Base-by-base conservation (phyloP, 768 basidiomycete species). In the Mycena crocata region DNA sequence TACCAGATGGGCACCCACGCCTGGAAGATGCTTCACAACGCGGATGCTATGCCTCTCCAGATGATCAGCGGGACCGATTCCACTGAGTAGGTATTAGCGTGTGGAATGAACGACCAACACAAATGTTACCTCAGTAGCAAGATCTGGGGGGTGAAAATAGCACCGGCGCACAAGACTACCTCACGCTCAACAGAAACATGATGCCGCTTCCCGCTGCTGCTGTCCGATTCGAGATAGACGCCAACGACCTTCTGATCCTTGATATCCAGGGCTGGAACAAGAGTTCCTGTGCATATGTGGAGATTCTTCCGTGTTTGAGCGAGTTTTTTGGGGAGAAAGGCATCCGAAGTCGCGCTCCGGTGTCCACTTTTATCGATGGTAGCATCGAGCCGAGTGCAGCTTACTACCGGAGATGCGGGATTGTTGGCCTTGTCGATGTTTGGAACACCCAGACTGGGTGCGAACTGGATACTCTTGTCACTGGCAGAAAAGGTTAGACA, bases 271-370 rank as follows among this genome's bases (percentile, higher is more conserved):
- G 44, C 21, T 7, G 60, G 17, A 21, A 64, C 72, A 13, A 59
- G 46, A 15, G 68, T 57, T 12, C 51, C 54, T 8, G 62, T 52
- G 37, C 71, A 72, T 12, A 73, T 70, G 19, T 68, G 51, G 8
- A 70, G 45, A 45, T 67, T 62, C 21, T 59, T 67, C 6, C 69
- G 35, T 4, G 35, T 34, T 1, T 31, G 35, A 5, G 40, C 71
- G 0, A 68, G 3, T 3, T 50, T 19, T 17, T 40, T 32, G 4
- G 74, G 73, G 5, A 74, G 51, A 49, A 73, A 76, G 8, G 75
- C 75, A n/a, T 46, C n/a, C 30, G 58, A 72, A 0, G 72, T 68
- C 1, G 73, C 70, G 51, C 42, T 45, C 14, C 75, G 66, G 21
- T 37, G 68, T 5, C 63, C 45, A 5, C 60, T 44, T 0, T 52